Base-by-base conservation (phyloP, 176 grass and related monocot genomes). In the Avena sativa region DNA sequence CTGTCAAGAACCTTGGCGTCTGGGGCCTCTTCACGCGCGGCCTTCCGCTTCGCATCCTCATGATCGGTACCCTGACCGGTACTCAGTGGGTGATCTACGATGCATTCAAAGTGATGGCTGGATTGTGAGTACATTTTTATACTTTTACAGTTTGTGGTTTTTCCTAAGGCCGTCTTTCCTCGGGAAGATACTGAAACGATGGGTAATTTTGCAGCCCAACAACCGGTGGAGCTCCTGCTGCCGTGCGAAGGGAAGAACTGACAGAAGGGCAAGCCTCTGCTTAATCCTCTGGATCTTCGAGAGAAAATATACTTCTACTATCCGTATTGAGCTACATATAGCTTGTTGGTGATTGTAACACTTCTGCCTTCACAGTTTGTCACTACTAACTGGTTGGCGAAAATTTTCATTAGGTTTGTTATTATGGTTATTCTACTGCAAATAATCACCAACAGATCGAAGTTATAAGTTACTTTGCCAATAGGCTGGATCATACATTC, bases 81-180 rank as follows among this genome's bases (percentile, higher is more conserved):
- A 66, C 95, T 14, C 91, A 97, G 78, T 97, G 95, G 92, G 89
- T 92, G 12, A 97, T 97, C 74, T 97, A 95, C 55, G 95, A 97
- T 88, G 81, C 95, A 50, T 97, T 97, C 85, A 95, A 97, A 91
- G 95, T 97, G 36, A 89, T 93, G 86, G 83, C 79, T 82, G 95
- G 95, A 78, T 76, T 97, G 95, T 95, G 89, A 95, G 95, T 94
- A 60, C 12, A 67, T 52, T 12, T 81, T 1, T 6, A 30, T 0
- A 0, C 32, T 68, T 19, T 3, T 47, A 36, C 28, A 40, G n/a
- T 21, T 55, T 36, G 5, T 26, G n/a, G 23, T 0, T 8, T 47
- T 77, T 67, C 6, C 6, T 21, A 9, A 28, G 40, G 6, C 5
- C 10, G 16, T 9, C 0, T 74, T 74, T 60, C 25, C 46, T 78